phyloP scores from a whole-genome alignment of 75 land plant genomes.

The Picea sitchensis region DNA sequence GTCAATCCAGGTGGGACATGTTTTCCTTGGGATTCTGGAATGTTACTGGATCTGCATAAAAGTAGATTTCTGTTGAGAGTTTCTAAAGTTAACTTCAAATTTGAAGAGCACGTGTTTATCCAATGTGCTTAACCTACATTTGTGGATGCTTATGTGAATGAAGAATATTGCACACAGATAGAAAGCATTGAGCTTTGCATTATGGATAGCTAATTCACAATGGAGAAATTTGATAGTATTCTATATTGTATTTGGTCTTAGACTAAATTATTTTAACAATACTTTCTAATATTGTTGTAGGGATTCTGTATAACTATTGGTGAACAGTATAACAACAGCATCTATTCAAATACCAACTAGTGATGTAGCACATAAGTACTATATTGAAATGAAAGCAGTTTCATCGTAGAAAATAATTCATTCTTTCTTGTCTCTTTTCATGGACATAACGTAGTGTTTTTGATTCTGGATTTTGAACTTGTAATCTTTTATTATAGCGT shows the following conservation, averaged over 20 bases:
- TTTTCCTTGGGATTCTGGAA: neutral
- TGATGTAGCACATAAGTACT: conserved; percentile 1
- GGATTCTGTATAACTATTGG: neutral
- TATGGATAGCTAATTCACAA: neutral
- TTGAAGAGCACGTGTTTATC: neutral
- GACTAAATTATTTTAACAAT: neutral
- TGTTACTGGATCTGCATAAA: conserved; percentile 3
- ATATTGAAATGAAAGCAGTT: neutral
- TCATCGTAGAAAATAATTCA: neutral
- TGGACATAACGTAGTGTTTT: neutral
- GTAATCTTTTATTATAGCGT: conserved; percentile 37
- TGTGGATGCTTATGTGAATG: neutral
- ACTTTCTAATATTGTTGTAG: neutral
- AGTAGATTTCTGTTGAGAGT: neutral
- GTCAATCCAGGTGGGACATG: conserved; percentile 67
- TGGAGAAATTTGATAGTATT: no score
- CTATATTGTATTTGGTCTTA: neutral
- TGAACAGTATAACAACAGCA: neutral
- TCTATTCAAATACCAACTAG: neutral
- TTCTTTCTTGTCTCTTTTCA: conserved; percentile 5
- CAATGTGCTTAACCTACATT: neutral
- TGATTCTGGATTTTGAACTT: neutral
- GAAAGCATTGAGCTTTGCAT: neutral
- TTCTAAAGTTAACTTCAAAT: neutral
- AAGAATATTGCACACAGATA: neutral